Percentiles rank a stretch among this genome's conserved stretches.
Conservation (phyloP, 2,329 filamentous ascomycete species). For the Ceratocystis colombiana region DNA sequence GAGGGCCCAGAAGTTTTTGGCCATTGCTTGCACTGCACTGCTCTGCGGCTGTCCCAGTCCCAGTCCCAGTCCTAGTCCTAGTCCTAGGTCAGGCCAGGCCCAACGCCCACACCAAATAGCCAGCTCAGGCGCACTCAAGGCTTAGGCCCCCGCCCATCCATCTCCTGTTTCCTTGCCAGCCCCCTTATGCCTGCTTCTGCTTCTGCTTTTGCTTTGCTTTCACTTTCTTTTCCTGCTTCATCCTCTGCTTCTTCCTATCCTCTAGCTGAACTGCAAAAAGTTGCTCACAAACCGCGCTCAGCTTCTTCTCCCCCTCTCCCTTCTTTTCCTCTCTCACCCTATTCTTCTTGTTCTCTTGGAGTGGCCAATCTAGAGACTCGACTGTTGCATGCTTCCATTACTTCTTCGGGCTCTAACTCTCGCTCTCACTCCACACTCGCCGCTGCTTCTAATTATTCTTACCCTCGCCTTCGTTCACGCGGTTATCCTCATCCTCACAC, state of each 20-base stretch:
- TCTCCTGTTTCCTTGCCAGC: slow-evolving; percentile 21
- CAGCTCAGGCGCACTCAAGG: background rate
- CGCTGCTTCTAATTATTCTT: background rate
- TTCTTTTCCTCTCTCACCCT: slow-evolving; percentile 3
- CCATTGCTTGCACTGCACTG: slow-evolving; percentile 2
- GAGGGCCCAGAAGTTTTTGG: slow-evolving; percentile 11
- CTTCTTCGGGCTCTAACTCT: background rate
- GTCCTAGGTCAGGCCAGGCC: background rate
- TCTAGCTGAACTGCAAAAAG: slow-evolving; percentile 9
- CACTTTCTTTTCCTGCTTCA: slow-evolving; percentile 16
- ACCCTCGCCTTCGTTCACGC: background rate
- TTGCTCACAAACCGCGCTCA: slow-evolving; percentile 11
- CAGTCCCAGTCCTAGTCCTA: background rate
- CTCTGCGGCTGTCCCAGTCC: background rate
- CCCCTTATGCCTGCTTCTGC: slow-evolving; percentile 22
- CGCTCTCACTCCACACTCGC: background rate
- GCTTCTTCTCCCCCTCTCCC: slow-evolving; percentile 4
- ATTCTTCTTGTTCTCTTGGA: background rate
- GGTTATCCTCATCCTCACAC: slow-evolving; percentile 12
- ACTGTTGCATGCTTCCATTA: background rate
- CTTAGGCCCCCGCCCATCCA: slow-evolving; percentile 2
- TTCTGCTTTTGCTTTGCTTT: slow-evolving; percentile 16
- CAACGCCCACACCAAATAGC: slow-evolving; percentile 17
- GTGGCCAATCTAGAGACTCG: background rate
- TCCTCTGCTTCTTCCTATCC: background rate